Evolutionary conservation across 129 eudicot species (phyloP).

Genomic region (Lactuca saligna): DNA sequence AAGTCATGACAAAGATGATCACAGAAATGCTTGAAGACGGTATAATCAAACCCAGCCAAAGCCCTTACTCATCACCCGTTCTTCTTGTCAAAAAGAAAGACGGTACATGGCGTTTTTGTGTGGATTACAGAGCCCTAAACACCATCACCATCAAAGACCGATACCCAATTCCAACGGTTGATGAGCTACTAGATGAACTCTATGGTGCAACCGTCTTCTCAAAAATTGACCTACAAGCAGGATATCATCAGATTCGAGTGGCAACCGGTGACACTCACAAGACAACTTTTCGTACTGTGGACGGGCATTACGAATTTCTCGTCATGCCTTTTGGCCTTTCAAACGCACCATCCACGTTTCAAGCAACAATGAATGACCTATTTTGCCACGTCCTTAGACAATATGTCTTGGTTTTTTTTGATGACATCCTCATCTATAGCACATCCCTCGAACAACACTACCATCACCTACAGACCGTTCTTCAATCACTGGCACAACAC

Average conservation of each 20-base stretch:
- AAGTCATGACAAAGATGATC: not conserved
- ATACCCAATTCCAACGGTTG: not conserved
- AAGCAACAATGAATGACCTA: not conserved
- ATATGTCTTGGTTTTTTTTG: not conserved
- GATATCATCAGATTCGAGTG: not conserved
- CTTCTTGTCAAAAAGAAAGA: not conserved
- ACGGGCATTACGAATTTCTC: not conserved
- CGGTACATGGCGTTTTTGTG: not conserved
- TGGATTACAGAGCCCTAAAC: not conserved
- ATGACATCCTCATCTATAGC: not conserved
- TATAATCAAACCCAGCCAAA: not conserved
- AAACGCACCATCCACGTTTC: not conserved
- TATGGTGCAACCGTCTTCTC: not conserved
- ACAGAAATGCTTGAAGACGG: not conserved
- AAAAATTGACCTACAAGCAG: not conserved
- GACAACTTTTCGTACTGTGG: not conserved
- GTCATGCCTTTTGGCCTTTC: not conserved
- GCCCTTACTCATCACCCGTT: not conserved
- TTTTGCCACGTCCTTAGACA: not conserved
- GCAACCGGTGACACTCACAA: not conserved
- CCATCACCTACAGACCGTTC: not conserved
- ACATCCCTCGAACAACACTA: not conserved
- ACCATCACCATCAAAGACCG: not conserved
- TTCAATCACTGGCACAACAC: not conserved
- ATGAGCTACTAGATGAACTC: not conserved